Evolutionary conservation across 495 filamentous ascomycete genomes (phyloP), one percentile per base, ranked within the genome.

Genomic region (Podospora comata): DNA sequence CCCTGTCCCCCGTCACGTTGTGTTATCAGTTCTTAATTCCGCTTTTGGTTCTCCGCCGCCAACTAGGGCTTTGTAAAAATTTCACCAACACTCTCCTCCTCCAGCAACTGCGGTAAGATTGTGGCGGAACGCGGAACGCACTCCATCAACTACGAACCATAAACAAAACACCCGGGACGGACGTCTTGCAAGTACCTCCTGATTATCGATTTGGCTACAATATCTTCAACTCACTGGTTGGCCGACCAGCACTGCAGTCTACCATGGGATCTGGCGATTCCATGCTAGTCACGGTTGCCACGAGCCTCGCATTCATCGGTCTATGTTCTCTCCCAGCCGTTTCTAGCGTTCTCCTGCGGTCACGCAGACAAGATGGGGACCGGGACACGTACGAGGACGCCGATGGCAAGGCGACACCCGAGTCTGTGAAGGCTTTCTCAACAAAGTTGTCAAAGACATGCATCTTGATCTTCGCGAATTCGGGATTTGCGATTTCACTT

Each of bases 351-450:
- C 61, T 72, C 20, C 60, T 67, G 26, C 75, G 73, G 53, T 56
- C 80, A 23, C 70, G 70, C 59, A 75, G 67, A 20, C 76, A 74
- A 65, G 74, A 73, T 30, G 70, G 71, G 11, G 80, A 74, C 64
- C 72, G 74, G 48, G 77, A 79, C 1, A 68, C 80, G 5, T 91
- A 90, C 68, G 80, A 87, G 73, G 89, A 91, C 74, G 78, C 82
- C 69, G 89, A 91, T 76, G 89, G 89, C 65, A 76, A 79, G 68
- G 86, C 88, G 34, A 88, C 84, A 0, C 78, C 81, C 58, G 83
- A 88, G 69, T 84, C 86, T 5, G 70, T 85, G 69, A 80, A 81
- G 30, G 77, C 76, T 53, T 90, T 83, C 72, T 86, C 85, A 27
- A 77, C 80, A 39, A 83, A 77, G 65, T 53, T 80, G 5, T 82